A percentile compares a stretch with the other conserved stretches of the same genome.
These are phyloP conservation scores for Ceratocystis papillata DNA, from an alignment of 2,329 filamentous ascomycete genomes.

Conservation along the genomic window DNA sequence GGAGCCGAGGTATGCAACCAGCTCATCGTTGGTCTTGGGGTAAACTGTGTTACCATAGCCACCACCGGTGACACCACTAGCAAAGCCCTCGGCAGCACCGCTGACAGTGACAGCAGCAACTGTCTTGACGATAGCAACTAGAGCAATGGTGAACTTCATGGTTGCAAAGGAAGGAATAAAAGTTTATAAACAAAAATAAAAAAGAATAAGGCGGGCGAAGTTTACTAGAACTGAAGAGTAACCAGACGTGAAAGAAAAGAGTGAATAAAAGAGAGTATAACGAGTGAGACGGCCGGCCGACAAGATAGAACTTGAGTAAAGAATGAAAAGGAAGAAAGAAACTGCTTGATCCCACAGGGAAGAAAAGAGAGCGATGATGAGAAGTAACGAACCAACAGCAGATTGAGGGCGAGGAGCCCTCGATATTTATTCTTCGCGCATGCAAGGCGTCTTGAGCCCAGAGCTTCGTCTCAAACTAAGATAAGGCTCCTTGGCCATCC, in stretches of 20 bases:
- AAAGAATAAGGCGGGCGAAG: not conserved
- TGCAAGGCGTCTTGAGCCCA: too few relatives aligned
- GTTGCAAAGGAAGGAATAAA: not conserved
- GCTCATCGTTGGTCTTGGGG: constrained; percentile 44
- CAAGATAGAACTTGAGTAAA: not conserved
- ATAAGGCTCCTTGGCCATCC: too few relatives aligned
- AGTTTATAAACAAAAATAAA: constrained; percentile 1
- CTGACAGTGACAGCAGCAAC: constrained; percentile 29
- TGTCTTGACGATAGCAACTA: constrained; percentile 27
- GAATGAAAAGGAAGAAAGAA: not conserved
- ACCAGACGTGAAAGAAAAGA: not conserved
- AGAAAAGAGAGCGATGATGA: not conserved
- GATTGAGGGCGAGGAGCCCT: not conserved
- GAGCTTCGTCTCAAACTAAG: too few relatives aligned
- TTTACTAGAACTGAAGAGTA: constrained; percentile 6
- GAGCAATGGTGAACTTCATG: constrained; percentile 26
- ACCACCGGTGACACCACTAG: constrained; percentile 48
- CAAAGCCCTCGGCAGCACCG: constrained; percentile 36
- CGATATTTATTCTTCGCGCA: constrained; percentile 7
- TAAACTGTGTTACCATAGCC: constrained; percentile 44
- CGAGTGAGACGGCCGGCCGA: constrained; percentile 8
- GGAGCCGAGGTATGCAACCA: constrained; percentile 49
- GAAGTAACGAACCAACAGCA: not conserved
- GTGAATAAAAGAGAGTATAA: constrained; percentile 6
- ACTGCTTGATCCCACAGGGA: constrained; percentile 2